Evolutionary conservation across 805 yeast species (phyloP).

Genomic region (Kodamaea lidongshanica): DNA sequence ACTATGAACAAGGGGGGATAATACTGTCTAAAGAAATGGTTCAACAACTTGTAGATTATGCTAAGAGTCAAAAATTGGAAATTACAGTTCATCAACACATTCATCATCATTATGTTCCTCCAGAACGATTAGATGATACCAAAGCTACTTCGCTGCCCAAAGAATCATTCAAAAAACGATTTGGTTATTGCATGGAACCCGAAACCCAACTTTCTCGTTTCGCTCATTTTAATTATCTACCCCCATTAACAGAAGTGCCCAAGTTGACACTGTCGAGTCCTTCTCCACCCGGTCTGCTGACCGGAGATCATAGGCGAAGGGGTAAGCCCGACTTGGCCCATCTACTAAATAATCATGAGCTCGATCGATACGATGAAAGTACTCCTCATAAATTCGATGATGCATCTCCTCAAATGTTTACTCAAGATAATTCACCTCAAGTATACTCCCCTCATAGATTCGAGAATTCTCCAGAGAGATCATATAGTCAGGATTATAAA

Average conservation of each 20-base stretch:
- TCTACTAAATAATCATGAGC: conserved; percentile 38
- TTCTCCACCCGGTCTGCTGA: too few relatives aligned
- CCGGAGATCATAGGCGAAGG: too few relatives aligned
- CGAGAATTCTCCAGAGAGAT: conserved; percentile 8
- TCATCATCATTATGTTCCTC: conserved; percentile 66
- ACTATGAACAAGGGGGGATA: conserved; percentile 35
- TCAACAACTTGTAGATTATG: conserved; percentile 52
- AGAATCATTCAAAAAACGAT: too few relatives aligned
- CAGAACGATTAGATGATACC: conserved; percentile 11
- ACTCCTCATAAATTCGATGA: too few relatives aligned
- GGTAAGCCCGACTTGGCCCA: conserved; percentile 41
- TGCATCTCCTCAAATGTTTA: too few relatives aligned
- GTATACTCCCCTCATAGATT: too few relatives aligned
- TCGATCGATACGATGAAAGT: too few relatives aligned
- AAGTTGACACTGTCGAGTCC: conserved; percentile 55
- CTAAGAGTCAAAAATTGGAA: conserved; percentile 49
- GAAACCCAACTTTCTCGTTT: conserved; percentile 52
- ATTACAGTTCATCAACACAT: conserved; percentile 81
- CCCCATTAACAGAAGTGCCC: conserved; percentile 67
- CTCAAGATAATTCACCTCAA: too few relatives aligned
- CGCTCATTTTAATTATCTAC: conserved; percentile 69
- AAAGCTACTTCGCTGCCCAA: not conserved
- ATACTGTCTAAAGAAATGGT: conserved; percentile 51
- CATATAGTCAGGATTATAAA: conserved; percentile 1
- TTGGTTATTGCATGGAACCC: conserved; percentile 35